phyloP scores from a whole-genome alignment of 202 grass and related monocot genomes.

The Cymbopogon flexuosus region DNA sequence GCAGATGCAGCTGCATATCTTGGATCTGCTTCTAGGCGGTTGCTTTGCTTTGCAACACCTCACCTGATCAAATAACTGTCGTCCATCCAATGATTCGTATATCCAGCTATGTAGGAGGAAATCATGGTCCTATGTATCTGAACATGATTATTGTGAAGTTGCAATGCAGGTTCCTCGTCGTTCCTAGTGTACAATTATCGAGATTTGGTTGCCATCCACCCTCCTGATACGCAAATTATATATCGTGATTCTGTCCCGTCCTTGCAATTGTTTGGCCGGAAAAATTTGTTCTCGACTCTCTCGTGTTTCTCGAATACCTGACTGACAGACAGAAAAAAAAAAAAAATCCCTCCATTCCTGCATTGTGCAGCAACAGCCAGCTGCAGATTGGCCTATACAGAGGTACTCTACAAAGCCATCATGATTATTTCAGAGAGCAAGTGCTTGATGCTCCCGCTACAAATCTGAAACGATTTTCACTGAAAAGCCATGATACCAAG shows the following conservation, averaged over 20 bases:
- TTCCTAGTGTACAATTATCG: neutral
- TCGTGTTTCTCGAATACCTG: neutral
- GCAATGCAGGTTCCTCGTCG: neutral
- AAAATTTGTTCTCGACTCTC: neutral
- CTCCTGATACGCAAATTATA: neutral
- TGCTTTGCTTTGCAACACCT: neutral
- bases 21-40: neutral
- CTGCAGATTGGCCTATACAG: neutral
- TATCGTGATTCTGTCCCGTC: neutral
- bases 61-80: conserved; percentile 24
- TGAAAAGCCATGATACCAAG: neutral
- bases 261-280: neutral
- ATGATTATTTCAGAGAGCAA: neutral
- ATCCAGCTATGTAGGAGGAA: neutral
- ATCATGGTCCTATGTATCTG: neutral
- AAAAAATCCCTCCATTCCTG: neutral
- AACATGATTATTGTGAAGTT: neutral
- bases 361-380: neutral
- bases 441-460: neutral
- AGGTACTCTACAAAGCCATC: neutral
- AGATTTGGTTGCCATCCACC: neutral
- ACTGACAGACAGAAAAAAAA: neutral
- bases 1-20: conserved; percentile 26
- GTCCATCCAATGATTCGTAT: neutral
- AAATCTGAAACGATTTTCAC: neutral